Conservation (phyloP, 192 early-diverging fungal genomes). For the Entomortierella chlamydospora region DNA sequence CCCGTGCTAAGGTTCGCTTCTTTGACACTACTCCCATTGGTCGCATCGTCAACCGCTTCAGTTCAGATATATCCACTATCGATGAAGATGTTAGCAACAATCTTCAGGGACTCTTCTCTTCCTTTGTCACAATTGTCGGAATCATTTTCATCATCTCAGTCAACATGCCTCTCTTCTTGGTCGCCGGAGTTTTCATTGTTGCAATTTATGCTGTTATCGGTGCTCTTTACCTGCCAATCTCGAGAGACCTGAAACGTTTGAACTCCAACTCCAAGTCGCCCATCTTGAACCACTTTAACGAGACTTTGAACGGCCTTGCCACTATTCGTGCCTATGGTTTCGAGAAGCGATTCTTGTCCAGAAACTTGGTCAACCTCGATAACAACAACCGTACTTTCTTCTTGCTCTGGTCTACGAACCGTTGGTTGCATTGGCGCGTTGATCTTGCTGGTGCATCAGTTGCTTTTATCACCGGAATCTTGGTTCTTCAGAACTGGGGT, state of each 20-base stretch:
- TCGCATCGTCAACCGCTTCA: constrained; percentile 84
- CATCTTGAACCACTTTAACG: constrained; percentile 83
- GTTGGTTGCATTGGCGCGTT: constrained; percentile 90
- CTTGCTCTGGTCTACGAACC: constrained; percentile 85
- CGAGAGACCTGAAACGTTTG: constrained; percentile 92
- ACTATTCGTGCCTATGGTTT: constrained; percentile 89
- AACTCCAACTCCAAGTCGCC: constrained; percentile 79
- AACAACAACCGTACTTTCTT: constrained; percentile 88
- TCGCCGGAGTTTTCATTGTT: constrained; percentile 68
- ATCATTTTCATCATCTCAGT: constrained; percentile 70
- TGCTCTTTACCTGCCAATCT: constrained; percentile 76
- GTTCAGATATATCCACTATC: constrained; percentile 85
- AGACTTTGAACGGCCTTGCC: constrained; percentile 81
- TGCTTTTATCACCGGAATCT: constrained; percentile 73
- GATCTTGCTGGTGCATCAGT: constrained; percentile 83
- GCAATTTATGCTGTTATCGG: constrained; percentile 70
- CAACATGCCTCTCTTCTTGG: constrained; percentile 78
- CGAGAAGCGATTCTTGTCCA: constrained; percentile 71
- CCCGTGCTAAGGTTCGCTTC: constrained; percentile 83
- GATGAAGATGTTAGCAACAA: constrained; percentile 69
- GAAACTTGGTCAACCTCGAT: constrained; percentile 72
- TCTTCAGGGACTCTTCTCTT: constrained; percentile 58
- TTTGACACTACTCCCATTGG: constrained; percentile 91
- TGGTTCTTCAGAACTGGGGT: constrained; percentile 61
- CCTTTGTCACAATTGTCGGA: constrained; percentile 62